Percentiles rank a stretch among this genome's conserved stretches.
These are phyloP conservation scores for Cutaneotrichosporon cutaneum DNA, from an alignment of 1,284 basidiomycete species.

Conservation along the genomic window DNA sequence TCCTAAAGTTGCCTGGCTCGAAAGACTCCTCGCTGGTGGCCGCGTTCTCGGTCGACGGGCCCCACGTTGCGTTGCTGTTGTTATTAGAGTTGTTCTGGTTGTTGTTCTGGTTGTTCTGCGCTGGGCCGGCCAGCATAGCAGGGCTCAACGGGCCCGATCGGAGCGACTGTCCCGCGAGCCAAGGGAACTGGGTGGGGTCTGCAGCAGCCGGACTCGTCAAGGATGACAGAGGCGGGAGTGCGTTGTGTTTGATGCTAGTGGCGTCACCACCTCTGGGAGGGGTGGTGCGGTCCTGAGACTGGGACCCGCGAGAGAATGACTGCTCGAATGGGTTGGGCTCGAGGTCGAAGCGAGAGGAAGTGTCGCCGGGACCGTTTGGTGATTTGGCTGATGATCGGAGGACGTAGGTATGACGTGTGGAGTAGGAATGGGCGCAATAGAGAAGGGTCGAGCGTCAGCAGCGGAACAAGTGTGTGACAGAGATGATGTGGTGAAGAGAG, in stretches of 20 bases:
- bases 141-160: conserved; percentile 88
- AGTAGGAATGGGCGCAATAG: neutral
- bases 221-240: conserved; percentile 81
- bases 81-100: conserved; percentile 4
- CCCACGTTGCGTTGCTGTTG: conserved; percentile 16
- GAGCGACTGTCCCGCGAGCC: conserved; percentile 67
- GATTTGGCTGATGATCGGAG: conserved; percentile 14
- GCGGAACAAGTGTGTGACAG: neutral
- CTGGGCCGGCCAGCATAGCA: conserved; percentile 88
- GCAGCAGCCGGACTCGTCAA: conserved; percentile 72
- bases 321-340: conserved; percentile 97
- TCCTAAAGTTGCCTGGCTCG: conserved; percentile 66
- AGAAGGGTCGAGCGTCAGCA: conserved; percentile 3
- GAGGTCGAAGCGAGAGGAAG: conserved; percentile 55
- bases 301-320: conserved; percentile 68
- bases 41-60: conserved; percentile 12
- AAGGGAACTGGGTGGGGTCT: conserved; percentile 66
- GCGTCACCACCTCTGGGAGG: conserved; percentile 54
- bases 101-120: conserved; percentile 19
- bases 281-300: conserved; percentile 55
- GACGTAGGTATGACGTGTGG: conserved; percentile 3
- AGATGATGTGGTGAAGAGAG: neutral
- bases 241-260: conserved; percentile 51
- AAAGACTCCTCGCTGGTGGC: conserved; percentile 58
- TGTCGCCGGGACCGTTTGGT: conserved; percentile 6